Conservation (phyloP, 306 rosid genomes). For the Trifolium fragiferum region DNA sequence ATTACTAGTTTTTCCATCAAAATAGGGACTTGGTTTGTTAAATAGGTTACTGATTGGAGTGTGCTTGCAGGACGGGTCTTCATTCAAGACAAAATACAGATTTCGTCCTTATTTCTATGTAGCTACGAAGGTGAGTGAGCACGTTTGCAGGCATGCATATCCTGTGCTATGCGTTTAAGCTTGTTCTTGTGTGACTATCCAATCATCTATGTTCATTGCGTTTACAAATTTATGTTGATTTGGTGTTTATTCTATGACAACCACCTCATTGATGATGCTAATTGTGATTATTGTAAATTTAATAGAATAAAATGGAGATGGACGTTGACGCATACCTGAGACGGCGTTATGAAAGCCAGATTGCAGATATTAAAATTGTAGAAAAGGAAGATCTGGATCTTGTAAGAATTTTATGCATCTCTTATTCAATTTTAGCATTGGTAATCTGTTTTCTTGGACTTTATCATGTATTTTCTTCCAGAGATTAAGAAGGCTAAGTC, state of each 20-base stretch:
- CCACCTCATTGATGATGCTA: slow-evolving; percentile 12
- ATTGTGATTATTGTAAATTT: slow-evolving; percentile 39
- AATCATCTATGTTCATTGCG: slow-evolving; percentile 18
- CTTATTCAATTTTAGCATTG: slow-evolving; percentile 12
- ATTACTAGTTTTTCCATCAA: not conserved
- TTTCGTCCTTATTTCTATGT: slow-evolving; percentile 88
- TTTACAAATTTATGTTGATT: slow-evolving; percentile 23
- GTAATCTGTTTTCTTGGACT: slow-evolving; percentile 30
- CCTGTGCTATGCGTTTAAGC: not conserved
- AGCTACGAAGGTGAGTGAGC: slow-evolving; percentile 72
- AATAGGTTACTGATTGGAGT: slow-evolving; percentile 42
- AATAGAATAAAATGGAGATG: slow-evolving; percentile 78
- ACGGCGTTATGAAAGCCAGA: slow-evolving; percentile 79
- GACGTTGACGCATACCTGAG: slow-evolving; percentile 88
- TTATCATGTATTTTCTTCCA: slow-evolving; percentile 22
- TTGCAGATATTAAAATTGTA: slow-evolving; percentile 80
- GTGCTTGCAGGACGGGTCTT: slow-evolving; percentile 83
- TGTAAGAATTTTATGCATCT: slow-evolving; percentile 61
- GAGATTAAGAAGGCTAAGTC: slow-evolving; percentile 37
- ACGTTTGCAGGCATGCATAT: not conserved
- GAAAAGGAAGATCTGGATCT: slow-evolving; percentile 96
- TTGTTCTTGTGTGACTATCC: slow-evolving; percentile 1
- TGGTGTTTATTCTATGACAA: slow-evolving; percentile 17
- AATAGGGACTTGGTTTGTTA: slow-evolving; percentile 21
- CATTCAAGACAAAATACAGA: slow-evolving; percentile 84